phyloP scores from a whole-genome alignment of 768 basidiomycete genomes.

The Amanita fuliginea region DNA sequence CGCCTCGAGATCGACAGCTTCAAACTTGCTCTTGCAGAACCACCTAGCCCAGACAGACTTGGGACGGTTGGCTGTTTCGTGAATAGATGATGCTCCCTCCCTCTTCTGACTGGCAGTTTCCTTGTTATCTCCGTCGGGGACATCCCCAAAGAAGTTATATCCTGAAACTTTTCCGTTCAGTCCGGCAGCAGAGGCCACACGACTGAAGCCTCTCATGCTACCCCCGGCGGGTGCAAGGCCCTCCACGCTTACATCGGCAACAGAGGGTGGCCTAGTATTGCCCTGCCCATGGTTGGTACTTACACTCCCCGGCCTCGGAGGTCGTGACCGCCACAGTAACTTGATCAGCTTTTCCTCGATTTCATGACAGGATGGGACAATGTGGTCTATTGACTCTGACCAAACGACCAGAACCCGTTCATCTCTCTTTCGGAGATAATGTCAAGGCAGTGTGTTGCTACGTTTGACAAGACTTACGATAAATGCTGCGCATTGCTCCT shows the following conservation, averaged over 20 bases:
- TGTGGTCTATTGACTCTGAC: slow-evolving; percentile 70
- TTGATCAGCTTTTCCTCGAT: slow-evolving; percentile 73
- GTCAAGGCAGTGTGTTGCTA: not conserved
- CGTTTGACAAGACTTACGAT: slow-evolving; percentile 38
- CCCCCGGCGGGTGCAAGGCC: not conserved
- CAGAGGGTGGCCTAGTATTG: not conserved
- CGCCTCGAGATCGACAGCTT: not conserved
- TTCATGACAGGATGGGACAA: slow-evolving; percentile 63
- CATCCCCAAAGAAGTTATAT: slow-evolving; percentile 5
- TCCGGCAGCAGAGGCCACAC: not conserved
- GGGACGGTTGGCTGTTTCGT: not conserved
- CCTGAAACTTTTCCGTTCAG: not conserved
- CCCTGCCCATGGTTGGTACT: slow-evolving; percentile 6
- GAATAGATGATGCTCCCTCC: not conserved
- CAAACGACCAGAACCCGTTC: slow-evolving; percentile 80
- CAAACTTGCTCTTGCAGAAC: not conserved
- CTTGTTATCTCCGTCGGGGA: not conserved
- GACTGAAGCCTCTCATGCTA: slow-evolving; percentile 3
- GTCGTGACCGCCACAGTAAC: slow-evolving; percentile 59
- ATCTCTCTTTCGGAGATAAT: slow-evolving; percentile 41
- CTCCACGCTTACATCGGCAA: slow-evolving; percentile 1
- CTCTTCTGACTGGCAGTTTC: not conserved
- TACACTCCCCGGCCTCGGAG: slow-evolving; percentile 10
- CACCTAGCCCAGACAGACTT: not conserved
- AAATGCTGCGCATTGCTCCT: slow-evolving; percentile 84